phyloP scores from a whole-genome alignment of 495 filamentous ascomycete genomes.

The Xylaria scruposa region DNA sequence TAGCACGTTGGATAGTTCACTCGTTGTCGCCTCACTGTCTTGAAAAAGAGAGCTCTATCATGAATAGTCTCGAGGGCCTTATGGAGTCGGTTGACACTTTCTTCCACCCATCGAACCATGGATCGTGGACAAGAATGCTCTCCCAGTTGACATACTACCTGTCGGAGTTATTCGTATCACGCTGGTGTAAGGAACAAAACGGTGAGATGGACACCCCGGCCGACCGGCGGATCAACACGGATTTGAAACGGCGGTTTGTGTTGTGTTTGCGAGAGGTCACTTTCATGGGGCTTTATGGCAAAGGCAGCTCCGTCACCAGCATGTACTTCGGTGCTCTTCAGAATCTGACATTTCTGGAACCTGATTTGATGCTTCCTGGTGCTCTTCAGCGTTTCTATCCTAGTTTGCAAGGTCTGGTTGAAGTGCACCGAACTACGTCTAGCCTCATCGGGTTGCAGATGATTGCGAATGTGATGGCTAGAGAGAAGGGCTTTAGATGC shows the following conservation, averaged over 20 bases:
- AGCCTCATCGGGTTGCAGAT: conserved; percentile 89
- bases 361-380: conserved; percentile 89
- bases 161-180: conserved; percentile 95
- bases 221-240: conserved; percentile 78
- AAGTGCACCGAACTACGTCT: conserved; percentile 95
- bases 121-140: conserved; percentile 87
- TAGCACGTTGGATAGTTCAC: conserved; percentile 95
- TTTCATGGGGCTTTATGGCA: conserved; percentile 98
- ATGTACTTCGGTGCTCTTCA: conserved; percentile 91
- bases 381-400: conserved; percentile 96
- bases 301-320: conserved; percentile 87
- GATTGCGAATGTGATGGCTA: conserved; percentile 85
- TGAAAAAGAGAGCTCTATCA: conserved; percentile 75
- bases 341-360: conserved; percentile 87
- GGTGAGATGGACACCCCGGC: conserved; percentile 86
- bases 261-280: conserved; percentile 88
- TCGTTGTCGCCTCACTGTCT: conserved; percentile 88
- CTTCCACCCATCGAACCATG: conserved; percentile 98
- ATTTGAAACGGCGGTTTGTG: conserved; percentile 88
- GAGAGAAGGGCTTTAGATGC: conserved; percentile 90
- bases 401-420: conserved; percentile 92
- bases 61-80: conserved; percentile 87
- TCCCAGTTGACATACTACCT: conserved; percentile 92
- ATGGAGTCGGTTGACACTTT: conserved; percentile 98
- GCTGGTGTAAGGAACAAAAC: conserved; percentile 93